phyloP scores from a whole-genome alignment of 2,329 filamentous ascomycete genomes.

The Tothia fuscella region DNA sequence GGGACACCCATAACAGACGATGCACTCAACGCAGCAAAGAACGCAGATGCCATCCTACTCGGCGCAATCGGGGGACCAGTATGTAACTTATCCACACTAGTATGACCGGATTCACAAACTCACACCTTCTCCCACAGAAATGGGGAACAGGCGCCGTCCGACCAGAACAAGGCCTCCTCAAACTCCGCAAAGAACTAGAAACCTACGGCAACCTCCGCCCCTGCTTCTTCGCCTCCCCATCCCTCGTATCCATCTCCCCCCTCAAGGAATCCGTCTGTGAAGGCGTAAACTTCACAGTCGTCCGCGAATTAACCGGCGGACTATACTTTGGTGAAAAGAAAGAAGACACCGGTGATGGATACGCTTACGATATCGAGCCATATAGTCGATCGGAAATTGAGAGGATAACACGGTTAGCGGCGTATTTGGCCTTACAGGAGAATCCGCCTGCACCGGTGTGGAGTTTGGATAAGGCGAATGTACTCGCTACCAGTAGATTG shows the following conservation, averaged over 20 bases:
- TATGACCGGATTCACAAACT: not conserved
- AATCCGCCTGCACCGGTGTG: constrained; percentile 67
- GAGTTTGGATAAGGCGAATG: constrained; percentile 93
- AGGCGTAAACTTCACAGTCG: constrained; percentile 83
- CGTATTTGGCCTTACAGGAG: constrained; percentile 64
- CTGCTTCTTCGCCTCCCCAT: constrained; percentile 87
- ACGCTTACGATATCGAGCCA: constrained; percentile 72
- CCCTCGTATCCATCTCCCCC: constrained; percentile 72
- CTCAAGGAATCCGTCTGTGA: constrained; percentile 76
- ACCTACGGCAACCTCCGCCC: constrained; percentile 93
- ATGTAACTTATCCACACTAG: constrained; percentile 19
- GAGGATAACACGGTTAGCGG: constrained; percentile 73
- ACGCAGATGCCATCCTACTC: constrained; percentile 79
- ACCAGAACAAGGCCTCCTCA: constrained; percentile 84
- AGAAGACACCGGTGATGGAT: constrained; percentile 64
- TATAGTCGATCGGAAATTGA: constrained; percentile 80
- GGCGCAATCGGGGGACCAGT: constrained; percentile 89
- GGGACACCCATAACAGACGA: constrained; percentile 70
- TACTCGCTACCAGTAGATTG: constrained; percentile 76
- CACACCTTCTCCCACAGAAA: constrained; percentile 43
- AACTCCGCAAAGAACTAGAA: constrained; percentile 82
- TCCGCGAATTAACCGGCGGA: constrained; percentile 82
- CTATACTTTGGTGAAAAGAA: constrained; percentile 91
- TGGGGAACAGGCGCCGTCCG: constrained; percentile 84
- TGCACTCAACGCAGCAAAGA: constrained; percentile 70